Base-by-base conservation (phyloP, 2,329 filamentous ascomycete species). In the Cladosporium colombiae region DNA sequence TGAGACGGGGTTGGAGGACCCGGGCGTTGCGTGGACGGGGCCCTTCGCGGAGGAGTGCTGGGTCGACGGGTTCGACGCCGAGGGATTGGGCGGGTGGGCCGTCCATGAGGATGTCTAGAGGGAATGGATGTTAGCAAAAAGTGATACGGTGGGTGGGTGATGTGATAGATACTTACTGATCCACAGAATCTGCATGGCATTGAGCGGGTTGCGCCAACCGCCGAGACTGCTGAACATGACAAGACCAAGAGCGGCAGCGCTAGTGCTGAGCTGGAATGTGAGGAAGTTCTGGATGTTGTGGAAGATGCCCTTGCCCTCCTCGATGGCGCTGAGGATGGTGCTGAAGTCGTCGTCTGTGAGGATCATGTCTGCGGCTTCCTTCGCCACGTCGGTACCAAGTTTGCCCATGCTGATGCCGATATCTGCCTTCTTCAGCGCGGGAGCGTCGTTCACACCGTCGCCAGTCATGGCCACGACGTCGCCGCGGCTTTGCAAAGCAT, bases 231-330 rank as follows among this genome's bases (percentile, higher is more conserved):
- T 97, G 74, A 99, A 80, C 71, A 99, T 87, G 21, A 99, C 95
- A 63, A 99, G 84, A 66, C 91, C 92, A 70, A 99, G 83, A 68
- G 95, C 93, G 64, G 96, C 95, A 23, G 96, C 95, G 76, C 93
- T 97, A 57, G 95, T 99, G 78, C 93, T 97, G 66, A 99, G 86
- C 81, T 99, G 96, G 80, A 99, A 99, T 0, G 95, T 98, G 69
- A 99, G 85, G 80, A 99, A 99, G 79, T 99, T 99, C 76, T 99
- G 95, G 71, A 99, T 98, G 78, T 99, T 99, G 85, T 95, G 97
- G 80, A 99, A 99, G 72, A 99, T 99, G 64, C 93, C 95, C 79
- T 99, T 99, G 79, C 95, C 96, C 81, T 99, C 95, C 78, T 99
- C 95, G 68, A 99, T 99, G 33, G 95, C 95, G 67, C 89, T 91